Base-by-base conservation (phyloP, 2,329 filamentous ascomycete genomes). In the Sphaceloma murrayae region DNA sequence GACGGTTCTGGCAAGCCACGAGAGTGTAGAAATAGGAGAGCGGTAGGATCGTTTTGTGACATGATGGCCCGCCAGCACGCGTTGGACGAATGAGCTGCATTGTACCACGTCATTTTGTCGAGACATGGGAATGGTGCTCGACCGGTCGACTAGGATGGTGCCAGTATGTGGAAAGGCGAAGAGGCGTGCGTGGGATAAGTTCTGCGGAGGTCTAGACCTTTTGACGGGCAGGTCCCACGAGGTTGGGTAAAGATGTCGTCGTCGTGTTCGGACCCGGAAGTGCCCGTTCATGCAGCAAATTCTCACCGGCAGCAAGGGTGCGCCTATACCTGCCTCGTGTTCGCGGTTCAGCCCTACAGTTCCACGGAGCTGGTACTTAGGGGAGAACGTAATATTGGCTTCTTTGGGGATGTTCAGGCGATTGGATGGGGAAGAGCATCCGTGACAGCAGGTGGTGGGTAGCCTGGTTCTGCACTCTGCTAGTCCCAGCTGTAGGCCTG, bases 1-100 rank as follows among this genome's bases (percentile, higher is more conserved):
- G 36, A 26, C 36, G 26, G 36, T 40, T 40, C 36, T 27, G 36
- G 24, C 36, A 40, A n/a, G 36, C 36, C 36, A 40, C 14, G 36
- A 38, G 36, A 9, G 36, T 13, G 24, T 11, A 27, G 24, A 29
- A 14, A 29, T 29, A 30, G 36, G 24, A 16, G 22, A 18, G 13
- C 10, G 22, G 22, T 17, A 13, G 36, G 36, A 26, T 40, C 22
- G 36, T 30, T 40, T 22, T 7, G n/a, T n/a, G n/a, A n/a, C n/a
- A n/a, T n/a, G n/a, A n/a, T n/a, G n/a, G n/a, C n/a, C n/a, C n/a
- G n/a, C n/a, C n/a, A n/a, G n/a, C n/a, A n/a, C n/a, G n/a, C n/a
- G n/a, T n/a, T n/a, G n/a, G n/a, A n/a, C n/a, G n/a, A n/a, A n/a
- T n/a, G n/a, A n/a, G n/a, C n/a, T n/a, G n/a, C n/a, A n/a, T n/a